phyloP scores from a whole-genome alignment of 2,329 filamentous ascomycete species.

The Arthrobotrys sphaeroides region DNA sequence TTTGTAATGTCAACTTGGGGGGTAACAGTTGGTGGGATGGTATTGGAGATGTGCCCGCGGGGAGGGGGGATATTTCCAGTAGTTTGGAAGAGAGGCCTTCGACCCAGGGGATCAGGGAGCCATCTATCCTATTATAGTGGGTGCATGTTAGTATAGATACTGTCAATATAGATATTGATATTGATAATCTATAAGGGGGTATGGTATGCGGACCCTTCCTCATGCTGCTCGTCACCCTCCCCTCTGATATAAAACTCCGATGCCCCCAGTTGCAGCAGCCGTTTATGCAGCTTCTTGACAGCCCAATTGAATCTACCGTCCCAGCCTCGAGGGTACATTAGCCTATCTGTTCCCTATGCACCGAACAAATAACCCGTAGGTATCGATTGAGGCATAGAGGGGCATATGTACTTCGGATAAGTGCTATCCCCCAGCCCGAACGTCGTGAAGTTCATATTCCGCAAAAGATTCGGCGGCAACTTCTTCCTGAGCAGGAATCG shows the following conservation, averaged over 20 bases:
- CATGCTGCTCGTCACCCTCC: conserved; percentile 92
- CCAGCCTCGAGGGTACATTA: conserved; percentile 62
- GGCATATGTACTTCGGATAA: conserved; percentile 74
- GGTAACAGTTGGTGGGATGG: conserved; percentile 77
- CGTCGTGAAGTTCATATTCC: conserved; percentile 76
- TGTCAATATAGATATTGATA: neutral
- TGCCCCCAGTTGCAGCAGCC: conserved; percentile 84
- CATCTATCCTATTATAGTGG: conserved; percentile 82
- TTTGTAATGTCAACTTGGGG: conserved; percentile 73
- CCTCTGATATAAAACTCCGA: conserved; percentile 77
- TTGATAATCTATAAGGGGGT: neutral
- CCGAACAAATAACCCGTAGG: neutral
- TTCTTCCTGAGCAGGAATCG: conserved; percentile 81
- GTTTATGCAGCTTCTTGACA: conserved; percentile 83
- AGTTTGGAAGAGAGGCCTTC: conserved; percentile 73
- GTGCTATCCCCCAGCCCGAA: conserved; percentile 96
- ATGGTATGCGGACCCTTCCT: conserved; percentile 76
- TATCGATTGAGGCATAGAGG: too few species aligned
- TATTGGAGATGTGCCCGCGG: conserved; percentile 73
- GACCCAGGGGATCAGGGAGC: conserved; percentile 81
- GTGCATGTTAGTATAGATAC: too few species aligned
- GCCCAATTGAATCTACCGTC: conserved; percentile 81
- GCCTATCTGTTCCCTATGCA: conserved; percentile 2
- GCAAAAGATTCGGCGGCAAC: conserved; percentile 75
- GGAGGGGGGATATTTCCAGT: conserved; percentile 74